Base-by-base conservation (phyloP, 2,329 filamentous ascomycete species). In the Xylariaceae sp. region DNA sequence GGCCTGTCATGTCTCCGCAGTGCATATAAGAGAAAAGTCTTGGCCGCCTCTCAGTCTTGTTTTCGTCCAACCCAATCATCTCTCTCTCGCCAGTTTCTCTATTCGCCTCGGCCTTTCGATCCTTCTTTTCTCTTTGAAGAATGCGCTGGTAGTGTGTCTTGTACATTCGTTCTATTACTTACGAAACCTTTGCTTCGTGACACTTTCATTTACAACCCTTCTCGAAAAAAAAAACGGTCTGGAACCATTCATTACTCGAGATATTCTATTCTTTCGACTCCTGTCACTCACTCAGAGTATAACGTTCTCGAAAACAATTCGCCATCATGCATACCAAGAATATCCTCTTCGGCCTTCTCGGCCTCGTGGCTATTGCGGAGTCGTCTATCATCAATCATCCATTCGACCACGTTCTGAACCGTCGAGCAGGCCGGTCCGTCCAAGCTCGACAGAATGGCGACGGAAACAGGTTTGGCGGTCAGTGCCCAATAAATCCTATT, bases 281-380 rank as follows among this genome's bases (percentile, higher is more conserved):
- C 51, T 38, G 34, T 39, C 51, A 49, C 36, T 38, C 40, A 49
- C 41, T 30, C 41, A 43, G 34, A 50, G 35, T 50, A 40, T 40
- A 47, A 45, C 31, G 34, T 32, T 40, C 43, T 27, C 17, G 16
- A 31, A 7, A 38, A 24, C 6, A 24, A 24, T 14, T 37, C 40
- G 34, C 38, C 41, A 49, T 28, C 33, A 78, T 77, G 74, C 67
- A 74, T 55, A 55, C 74, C 55, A 73, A 74, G 58, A 63, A 62
- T 43, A 52, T 71, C 32, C 49, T 75, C 44, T 44, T 72, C 33
- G 65, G 70, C 62, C 65, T 77, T 15, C 46, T 73, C 56, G 67
- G 73, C 59, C 54, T 73, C 44, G 58, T 65, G 28, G 62, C 62
- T 40, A 55, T 68, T 31, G 55, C 63, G 40, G 70, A 76, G 27